phyloP scores from a whole-genome alignment of 352 stramenopile species.

The Globisporangium takayamanum region DNA sequence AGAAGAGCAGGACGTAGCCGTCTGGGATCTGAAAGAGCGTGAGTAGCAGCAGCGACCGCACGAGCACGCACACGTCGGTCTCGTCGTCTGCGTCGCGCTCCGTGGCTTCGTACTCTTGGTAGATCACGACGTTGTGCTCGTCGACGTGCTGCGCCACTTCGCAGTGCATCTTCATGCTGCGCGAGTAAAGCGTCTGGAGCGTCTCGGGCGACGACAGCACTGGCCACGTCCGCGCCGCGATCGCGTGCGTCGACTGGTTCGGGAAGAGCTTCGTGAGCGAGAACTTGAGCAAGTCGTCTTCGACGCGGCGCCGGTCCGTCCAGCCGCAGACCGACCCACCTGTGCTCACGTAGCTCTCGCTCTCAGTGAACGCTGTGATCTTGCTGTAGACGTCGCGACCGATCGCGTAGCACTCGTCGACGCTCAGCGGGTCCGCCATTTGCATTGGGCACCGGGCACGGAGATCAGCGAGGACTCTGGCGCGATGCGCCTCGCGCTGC shows the following conservation, averaged over 20 bases:
- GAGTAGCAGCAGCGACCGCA: conserved; percentile 25
- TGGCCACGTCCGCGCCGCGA: conserved; percentile 18
- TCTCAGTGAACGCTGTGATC: conserved; percentile 20
- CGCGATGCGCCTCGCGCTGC: conserved; percentile 6
- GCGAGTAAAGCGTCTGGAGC: conserved; percentile 23
- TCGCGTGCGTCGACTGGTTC: conserved; percentile 8
- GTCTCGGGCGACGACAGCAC: conserved; percentile 17
- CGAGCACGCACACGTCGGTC: conserved; percentile 16
- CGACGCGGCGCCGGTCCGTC: conserved; percentile 20
- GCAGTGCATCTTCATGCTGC: conserved; percentile 27
- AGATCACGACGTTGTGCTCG: conserved; percentile 30
- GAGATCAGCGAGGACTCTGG: conserved; percentile 4
- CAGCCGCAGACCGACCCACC: conserved; percentile 23
- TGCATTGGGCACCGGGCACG: conserved; percentile 6
- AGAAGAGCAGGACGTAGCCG: conserved; percentile 32
- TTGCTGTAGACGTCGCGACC: conserved; percentile 21
- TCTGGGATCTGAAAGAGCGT: conserved; percentile 31
- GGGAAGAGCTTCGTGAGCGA: conserved; percentile 23
- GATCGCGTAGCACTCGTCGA: conserved; percentile 27
- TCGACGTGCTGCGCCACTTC: conserved; percentile 27
- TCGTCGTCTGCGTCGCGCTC: conserved; percentile 12
- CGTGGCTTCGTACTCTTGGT: conserved; percentile 25
- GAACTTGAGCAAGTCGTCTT: conserved; percentile 31
- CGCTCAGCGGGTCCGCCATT: conserved; percentile 20
- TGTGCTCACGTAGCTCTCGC: conserved; percentile 17